A percentile compares a stretch with the other conserved stretches of the same genome.
Conservation (phyloP, 164 flowering plant species). For the Cinnamomum chago region DNA sequence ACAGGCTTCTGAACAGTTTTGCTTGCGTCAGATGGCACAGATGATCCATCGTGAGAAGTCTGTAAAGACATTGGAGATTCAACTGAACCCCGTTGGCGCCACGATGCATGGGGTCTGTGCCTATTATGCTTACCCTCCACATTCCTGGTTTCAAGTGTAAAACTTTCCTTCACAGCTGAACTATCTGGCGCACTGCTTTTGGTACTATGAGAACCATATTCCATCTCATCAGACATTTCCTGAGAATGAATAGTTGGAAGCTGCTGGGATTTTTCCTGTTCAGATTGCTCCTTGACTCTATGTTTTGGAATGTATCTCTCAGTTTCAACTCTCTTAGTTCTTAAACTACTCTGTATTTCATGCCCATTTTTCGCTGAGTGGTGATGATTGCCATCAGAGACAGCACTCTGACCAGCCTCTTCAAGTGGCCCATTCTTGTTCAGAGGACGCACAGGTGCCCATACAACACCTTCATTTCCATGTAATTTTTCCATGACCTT, state of each 20-base stretch:
- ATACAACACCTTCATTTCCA: constrained; percentile 49
- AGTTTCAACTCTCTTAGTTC: constrained; percentile 88
- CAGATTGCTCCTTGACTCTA: constrained; percentile 76
- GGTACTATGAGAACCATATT: constrained; percentile 22
- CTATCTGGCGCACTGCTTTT: constrained; percentile 25
- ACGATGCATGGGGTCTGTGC: constrained; percentile 49
- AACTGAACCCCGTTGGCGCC: constrained; percentile 56
- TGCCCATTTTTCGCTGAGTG: constrained; percentile 33
- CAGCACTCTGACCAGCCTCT: constrained; percentile 28
- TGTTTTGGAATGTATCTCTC: constrained; percentile 95
- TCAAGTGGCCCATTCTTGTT: constrained; percentile 44
- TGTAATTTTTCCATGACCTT: constrained; percentile 44
- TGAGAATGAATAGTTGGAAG: constrained; percentile 28
- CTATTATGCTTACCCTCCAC: constrained; percentile 46
- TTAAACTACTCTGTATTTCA: constrained; percentile 40
- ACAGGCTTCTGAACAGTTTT: constrained; percentile 23
- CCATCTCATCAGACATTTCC: constrained; percentile 24
- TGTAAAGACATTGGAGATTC: constrained; percentile 26
- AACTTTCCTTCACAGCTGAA: constrained; percentile 19
- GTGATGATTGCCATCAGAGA: constrained; percentile 21
- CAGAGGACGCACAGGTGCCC: constrained; percentile 82
- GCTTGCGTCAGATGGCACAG: constrained; percentile 16
- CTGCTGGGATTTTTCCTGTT: constrained; percentile 51
- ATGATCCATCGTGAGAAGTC: constrained; percentile 28
- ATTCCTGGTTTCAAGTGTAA: constrained; percentile 31